Percentiles rank a stretch among this genome's conserved stretches.
phyloP scores from a whole-genome alignment of 1,139 yeast species.

The Candida anutae region DNA sequence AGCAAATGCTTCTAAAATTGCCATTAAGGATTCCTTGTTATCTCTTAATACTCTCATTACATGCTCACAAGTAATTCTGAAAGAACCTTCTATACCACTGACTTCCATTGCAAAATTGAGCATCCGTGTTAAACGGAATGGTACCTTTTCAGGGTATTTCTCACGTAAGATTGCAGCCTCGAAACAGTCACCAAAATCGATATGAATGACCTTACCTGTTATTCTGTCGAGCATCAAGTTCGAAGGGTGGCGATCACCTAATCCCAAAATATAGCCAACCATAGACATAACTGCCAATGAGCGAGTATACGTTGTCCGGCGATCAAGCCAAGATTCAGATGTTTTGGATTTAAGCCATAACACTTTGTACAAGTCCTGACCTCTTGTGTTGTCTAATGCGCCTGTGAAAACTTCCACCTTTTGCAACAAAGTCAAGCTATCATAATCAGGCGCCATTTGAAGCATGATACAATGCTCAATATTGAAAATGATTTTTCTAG shows the following conservation, averaged over 20 bases:
- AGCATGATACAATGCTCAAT: conserved; percentile 94
- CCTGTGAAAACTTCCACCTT: conserved; percentile 96
- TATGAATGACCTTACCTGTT: conserved; percentile 93
- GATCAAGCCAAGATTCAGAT: conserved; percentile 95
- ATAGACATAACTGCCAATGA: conserved; percentile 97
- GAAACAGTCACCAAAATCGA: conserved; percentile 98
- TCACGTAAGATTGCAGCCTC: conserved; percentile 96
- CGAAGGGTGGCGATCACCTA: conserved; percentile 97
- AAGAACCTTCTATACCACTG: conserved; percentile 96
- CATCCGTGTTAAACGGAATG: conserved; percentile 95
- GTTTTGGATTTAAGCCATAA: conserved; percentile 94
- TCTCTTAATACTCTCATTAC: conserved; percentile 92
- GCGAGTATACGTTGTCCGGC: conserved; percentile 92
- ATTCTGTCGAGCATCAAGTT: conserved; percentile 90
- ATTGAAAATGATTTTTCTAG: conserved; percentile 79
- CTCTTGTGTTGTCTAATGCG: conserved; percentile 91
- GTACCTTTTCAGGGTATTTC: conserved; percentile 96
- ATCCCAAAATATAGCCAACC: conserved; percentile 93
- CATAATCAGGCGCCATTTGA: conserved; percentile 98
- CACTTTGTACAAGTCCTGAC: conserved; percentile 92
- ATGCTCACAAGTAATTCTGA: conserved; percentile 92
- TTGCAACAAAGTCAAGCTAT: conserved; percentile 76
- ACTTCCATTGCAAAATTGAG: conserved; percentile 98
- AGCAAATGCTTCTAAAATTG: conserved; percentile 96
- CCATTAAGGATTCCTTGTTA: conserved; percentile 94